Base-by-base conservation (phyloP, 371 early-diverging fungal genomes). In the Fennellomyces sp. region DNA sequence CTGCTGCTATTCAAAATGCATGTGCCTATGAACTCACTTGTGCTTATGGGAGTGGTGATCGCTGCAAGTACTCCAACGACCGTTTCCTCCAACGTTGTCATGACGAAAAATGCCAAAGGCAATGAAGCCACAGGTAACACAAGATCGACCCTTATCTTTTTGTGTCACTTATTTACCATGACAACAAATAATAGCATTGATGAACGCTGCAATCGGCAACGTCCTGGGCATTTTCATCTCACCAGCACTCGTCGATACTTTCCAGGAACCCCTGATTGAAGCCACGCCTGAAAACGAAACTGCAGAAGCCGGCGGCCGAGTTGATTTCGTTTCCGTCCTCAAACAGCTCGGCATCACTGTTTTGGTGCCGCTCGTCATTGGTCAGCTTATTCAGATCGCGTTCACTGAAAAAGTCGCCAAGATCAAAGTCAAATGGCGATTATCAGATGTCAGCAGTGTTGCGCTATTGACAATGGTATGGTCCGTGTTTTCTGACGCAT, bases 41-140 rank as follows among this genome's bases (percentile, higher is more conserved):
- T 89, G 0, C 60, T 85, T 45, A 78, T 81, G 23, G 90, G 88
- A 8, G 63, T 89, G 49, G 77, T 87, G 4, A 81, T 89, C 50
- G 82, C 84, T 29, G 80, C 80, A n/a, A 77, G 82, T 15, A 86
- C 84, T 1, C 88, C 88, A 0, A 88, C 90, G 0, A 90, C 90
- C 6, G 85, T 90, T 45, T 85, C 88, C 11, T 88, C 90, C 48
- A 88, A 88, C 66, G 87, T 86, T 6, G 80, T 88, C 63, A 88
- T 88, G 88, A 90, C 90, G 13, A 83, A 82, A 61, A 82, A 82
- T 47, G 86, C 88, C 4, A 62, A 69, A 28, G 90, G 90, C 29
- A 87, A 84, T 58, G 88, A 88, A 60, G 82, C 88, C 21, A 68
- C 72, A 45, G 72, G 72, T 72, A 68, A 36, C 6, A 33, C 17